Base-by-base conservation (phyloP, 2,329 filamentous ascomycete species). In the Hypomyces perniciosus region DNA sequence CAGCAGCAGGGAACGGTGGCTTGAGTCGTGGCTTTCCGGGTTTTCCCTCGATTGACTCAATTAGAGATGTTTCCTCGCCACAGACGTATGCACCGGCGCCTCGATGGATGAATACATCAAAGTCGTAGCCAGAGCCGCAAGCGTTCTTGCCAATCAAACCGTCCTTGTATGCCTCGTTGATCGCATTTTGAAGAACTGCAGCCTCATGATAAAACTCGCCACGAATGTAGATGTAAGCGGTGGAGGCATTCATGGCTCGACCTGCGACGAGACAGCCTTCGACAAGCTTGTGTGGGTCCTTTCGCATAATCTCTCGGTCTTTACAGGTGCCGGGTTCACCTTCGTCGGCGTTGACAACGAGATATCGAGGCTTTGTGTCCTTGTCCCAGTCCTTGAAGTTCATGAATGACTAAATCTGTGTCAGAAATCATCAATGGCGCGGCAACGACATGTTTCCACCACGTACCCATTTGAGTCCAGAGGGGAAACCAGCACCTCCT, bases 361-460 rank as follows among this genome's bases (percentile, higher is more conserved):
- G 79, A 68, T 99, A 99, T 65, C 93, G 85, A 59, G 93, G 93
- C 74, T 95, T 95, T 63, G 73, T 86, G 70, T 97, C 93, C 76
- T 99, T 95, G 65, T 99, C 92, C 93, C 93, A 99, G 64, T 90
- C 93, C 75, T 96, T 96, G 79, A 92, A 91, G 80, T 99, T 99
- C 93, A 99, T 99, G 74, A 99, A 99, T 45, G 91, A 96, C 90
- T 95, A 65, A 20, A 54, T 43, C 56, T 53, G 40, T 26, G 34
- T 41, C 35, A 54, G 45, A 43, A 8, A 30, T 34, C 29, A n/a
- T 33, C 33, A 34, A 33, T 34, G 26, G 29, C 41, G 43, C 27
- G 31, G 26, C 27, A 38, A 39, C 37, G 13, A 37, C 37, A 27
- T 20, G 12, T 9, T 13, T 26, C n/a, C 29, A 20, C 20, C 20